A percentile compares a stretch with the other conserved stretches of the same genome.
phyloP scores from a whole-genome alignment of 2,329 filamentous ascomycete species.

The Pseudocercospora cruenta region DNA sequence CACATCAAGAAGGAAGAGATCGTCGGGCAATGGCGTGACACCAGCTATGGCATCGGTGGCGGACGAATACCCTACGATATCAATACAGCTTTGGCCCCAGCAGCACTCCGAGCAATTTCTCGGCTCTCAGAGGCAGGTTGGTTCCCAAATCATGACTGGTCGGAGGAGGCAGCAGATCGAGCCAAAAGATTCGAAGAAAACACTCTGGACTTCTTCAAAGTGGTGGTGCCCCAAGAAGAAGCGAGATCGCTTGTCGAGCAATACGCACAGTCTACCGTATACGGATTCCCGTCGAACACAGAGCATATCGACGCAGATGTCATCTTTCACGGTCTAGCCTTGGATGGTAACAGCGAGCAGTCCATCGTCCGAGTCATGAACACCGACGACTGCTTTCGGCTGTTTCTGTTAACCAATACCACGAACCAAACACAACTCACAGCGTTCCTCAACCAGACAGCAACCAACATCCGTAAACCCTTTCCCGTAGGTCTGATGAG shows the following conservation, averaged over 20 bases:
- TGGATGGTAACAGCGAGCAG: conserved; percentile 57
- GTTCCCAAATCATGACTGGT: conserved; percentile 56
- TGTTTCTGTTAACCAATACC: conserved; percentile 60
- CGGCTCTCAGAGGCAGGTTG: conserved; percentile 55
- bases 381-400: conserved; percentile 66
- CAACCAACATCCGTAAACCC: conserved; percentile 59
- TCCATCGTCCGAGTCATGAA: conserved; percentile 62
- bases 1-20: conserved; percentile 58
- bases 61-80: conserved; percentile 68
- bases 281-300: conserved; percentile 51
- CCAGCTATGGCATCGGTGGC: conserved; percentile 62
- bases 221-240: conserved; percentile 46
- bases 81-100: conserved; percentile 65
- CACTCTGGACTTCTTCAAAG: conserved; percentile 61
- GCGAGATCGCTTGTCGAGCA: conserved; percentile 53
- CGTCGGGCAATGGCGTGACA: conserved; percentile 68
- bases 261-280: conserved; percentile 48
- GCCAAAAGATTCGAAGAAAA: conserved; percentile 66
- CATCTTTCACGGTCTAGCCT: conserved; percentile 59
- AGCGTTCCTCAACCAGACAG: conserved; percentile 59
- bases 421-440: conserved; percentile 62
- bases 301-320: conserved; percentile 50
- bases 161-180: conserved; percentile 49
- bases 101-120: conserved; percentile 62
- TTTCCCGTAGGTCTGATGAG: conserved; percentile 65